Evolutionary conservation across 176 grass and related monocot species (phyloP).

Genomic region (Carex littledalei): DNA sequence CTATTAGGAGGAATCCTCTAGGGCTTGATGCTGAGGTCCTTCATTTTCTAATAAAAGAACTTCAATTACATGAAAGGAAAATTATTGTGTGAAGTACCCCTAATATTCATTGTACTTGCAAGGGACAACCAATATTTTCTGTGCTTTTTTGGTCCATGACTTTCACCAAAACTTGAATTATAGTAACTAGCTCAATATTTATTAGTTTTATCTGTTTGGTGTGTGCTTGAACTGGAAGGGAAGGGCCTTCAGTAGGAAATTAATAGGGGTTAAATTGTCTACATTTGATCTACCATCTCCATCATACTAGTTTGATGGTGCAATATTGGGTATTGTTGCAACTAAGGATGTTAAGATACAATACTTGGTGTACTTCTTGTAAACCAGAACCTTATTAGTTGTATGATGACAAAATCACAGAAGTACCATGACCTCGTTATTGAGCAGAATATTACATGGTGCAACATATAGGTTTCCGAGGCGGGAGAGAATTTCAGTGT

Average conservation of each 20-base stretch:
- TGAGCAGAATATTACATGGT: background rate
- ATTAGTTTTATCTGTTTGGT: background rate
- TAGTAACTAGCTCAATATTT: background rate
- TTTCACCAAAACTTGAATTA: background rate
- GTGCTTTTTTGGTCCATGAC: background rate
- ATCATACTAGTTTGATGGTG: background rate
- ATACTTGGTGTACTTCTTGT: background rate
- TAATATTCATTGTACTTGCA: background rate
- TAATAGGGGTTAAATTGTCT: background rate
- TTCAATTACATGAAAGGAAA: background rate
- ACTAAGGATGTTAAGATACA: background rate
- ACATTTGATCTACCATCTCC: background rate
- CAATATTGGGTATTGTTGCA: background rate
- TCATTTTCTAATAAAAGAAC: constrained; percentile 21
- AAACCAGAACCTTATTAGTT: background rate
- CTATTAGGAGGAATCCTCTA: constrained; percentile 73
- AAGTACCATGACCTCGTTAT: background rate
- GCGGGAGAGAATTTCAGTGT: constrained; percentile 98
- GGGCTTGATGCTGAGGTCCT: constrained; percentile 89
- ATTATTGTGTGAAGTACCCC: background rate
- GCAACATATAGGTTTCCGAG: constrained; percentile 63
- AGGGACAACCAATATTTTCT: background rate
- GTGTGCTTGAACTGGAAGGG: background rate
- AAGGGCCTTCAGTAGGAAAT: background rate
- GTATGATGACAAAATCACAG: background rate